Evolutionary conservation across 805 yeast genomes (phyloP).

Genomic region (Zygotorulaspora danielsina): DNA sequence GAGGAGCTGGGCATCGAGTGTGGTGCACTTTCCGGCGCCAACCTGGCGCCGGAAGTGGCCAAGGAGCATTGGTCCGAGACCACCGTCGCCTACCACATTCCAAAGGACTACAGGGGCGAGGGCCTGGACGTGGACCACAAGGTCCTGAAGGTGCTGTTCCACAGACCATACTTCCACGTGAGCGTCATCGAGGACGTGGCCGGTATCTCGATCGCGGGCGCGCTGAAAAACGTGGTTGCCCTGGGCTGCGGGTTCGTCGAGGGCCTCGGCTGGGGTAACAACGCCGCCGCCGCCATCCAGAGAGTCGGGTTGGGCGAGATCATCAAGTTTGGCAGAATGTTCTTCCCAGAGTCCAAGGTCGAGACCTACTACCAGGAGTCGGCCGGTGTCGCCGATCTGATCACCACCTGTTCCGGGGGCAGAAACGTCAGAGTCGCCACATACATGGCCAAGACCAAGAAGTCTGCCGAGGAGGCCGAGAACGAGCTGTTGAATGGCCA

Average conservation of each 20-base stretch:
- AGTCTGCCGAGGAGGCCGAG: slow-evolving; percentile 77
- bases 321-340: slow-evolving; percentile 75
- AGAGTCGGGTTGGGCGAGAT: slow-evolving; percentile 91
- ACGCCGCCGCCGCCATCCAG: slow-evolving; percentile 97
- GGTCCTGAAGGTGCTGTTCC: slow-evolving; percentile 79
- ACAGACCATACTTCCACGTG: slow-evolving; percentile 97
- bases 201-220: slow-evolving; percentile 96
- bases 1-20: slow-evolving; percentile 81
- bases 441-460: slow-evolving; percentile 76
- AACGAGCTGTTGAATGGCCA: slow-evolving; percentile 87
- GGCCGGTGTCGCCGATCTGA: slow-evolving; percentile 97
- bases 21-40: slow-evolving; percentile 97
- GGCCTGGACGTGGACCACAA: slow-evolving; percentile 57
- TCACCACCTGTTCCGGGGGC: slow-evolving; percentile 97
- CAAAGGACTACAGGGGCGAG: slow-evolving; percentile 50
- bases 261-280: slow-evolving; percentile 98
- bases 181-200: slow-evolving; percentile 88
- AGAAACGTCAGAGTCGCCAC: slow-evolving; percentile 90
- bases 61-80: slow-evolving; percentile 95
- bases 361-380: slow-evolving; percentile 88
- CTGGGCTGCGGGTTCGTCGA: slow-evolving; percentile 96
- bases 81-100: slow-evolving; percentile 83
- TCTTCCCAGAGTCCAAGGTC: slow-evolving; percentile 70
- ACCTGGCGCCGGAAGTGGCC: slow-evolving; percentile 96
- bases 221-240: slow-evolving; percentile 93